These are phyloP conservation scores for Podospora pseudopauciseta DNA, from an alignment of 495 filamentous ascomycete species.

Conservation along the genomic window DNA sequence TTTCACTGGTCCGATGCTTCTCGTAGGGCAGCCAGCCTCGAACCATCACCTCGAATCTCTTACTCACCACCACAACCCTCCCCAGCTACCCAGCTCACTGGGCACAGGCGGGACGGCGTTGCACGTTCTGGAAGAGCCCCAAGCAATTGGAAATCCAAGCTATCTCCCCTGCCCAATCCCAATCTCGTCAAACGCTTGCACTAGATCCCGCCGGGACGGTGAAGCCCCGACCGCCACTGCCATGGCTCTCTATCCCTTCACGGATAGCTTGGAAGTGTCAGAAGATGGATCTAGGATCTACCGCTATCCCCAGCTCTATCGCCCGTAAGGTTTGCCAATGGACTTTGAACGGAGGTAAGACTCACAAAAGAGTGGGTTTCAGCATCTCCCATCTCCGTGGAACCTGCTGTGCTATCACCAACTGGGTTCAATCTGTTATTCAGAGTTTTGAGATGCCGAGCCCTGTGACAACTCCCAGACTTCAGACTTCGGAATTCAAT, in stretches of 20 bases:
- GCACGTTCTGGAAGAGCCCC: conserved; percentile 7
- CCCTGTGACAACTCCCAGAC: background rate
- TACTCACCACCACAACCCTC: background rate
- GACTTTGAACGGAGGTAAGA: background rate
- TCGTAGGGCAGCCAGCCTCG: background rate
- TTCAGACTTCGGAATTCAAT: background rate
- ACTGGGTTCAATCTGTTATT: background rate
- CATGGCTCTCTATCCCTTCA: conserved; percentile 1
- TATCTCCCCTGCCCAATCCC: conserved; percentile 1
- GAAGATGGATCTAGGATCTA: background rate
- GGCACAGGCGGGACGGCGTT: background rate
- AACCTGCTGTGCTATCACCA: too few relatives aligned
- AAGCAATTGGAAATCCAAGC: conserved; percentile 1
- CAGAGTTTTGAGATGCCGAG: background rate
- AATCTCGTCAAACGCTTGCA: background rate
- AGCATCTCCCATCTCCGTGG: too few relatives aligned
- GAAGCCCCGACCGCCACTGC: conserved; percentile 7
- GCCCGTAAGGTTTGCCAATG: background rate
- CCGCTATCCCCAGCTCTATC: background rate
- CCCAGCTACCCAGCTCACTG: background rate
- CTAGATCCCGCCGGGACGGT: conserved; percentile 10
- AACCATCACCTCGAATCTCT: background rate
- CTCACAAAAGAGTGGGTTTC: background rate
- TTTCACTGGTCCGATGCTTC: background rate
- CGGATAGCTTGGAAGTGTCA: background rate